Base-by-base conservation (phyloP, 805 yeast species). In the Hermanozyma aechmeae region DNA sequence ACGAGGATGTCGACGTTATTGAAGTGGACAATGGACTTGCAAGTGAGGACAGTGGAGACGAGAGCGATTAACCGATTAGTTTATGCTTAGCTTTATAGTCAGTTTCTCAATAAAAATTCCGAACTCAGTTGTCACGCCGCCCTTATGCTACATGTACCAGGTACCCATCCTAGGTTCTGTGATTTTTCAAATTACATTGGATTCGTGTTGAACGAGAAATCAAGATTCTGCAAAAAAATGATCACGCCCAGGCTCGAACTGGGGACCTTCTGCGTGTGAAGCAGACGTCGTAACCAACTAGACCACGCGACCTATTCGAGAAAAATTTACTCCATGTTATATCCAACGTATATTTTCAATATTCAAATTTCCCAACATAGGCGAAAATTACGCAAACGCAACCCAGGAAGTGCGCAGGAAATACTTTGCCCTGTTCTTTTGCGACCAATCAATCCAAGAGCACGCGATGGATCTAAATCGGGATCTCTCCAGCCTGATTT, bases 161-260 rank as follows among this genome's bases (percentile, higher is more conserved):
- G 10, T 18, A 11, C 21, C 21, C 21, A 11, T 11, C 11, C 11
- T 11, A 8, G 11, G 10, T 8, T 18, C 8, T 18, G 21, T 18
- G 10, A 18, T 18, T 18, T 11, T 18, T 18, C 11, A 18, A n/a
- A 13, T 15, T 31, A 28, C 13, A 11, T 13, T 3, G n/a, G 13
- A 9, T 18, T 17, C 13, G n/a, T 17, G 6, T 8, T 25, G 21
- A 12, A 23, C 24, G 29, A 28, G 26, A 10, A 31, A 32, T 4
- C 29, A 33, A 18, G 29, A 35, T 20, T 23, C 10, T 16, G 30
- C 27, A 17, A 33, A 33, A 30, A 30, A 32, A 21, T 49, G 54
- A 46, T 45, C 38, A 48, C 48, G 41, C 37, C 53, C 52, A 46
- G 54, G 54, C 42, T 49, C 53, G 54, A 49, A 49, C 54, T 46